Conservation (phyloP, 768 basidiomycete genomes). For the Macrolepiota dolichaula region DNA sequence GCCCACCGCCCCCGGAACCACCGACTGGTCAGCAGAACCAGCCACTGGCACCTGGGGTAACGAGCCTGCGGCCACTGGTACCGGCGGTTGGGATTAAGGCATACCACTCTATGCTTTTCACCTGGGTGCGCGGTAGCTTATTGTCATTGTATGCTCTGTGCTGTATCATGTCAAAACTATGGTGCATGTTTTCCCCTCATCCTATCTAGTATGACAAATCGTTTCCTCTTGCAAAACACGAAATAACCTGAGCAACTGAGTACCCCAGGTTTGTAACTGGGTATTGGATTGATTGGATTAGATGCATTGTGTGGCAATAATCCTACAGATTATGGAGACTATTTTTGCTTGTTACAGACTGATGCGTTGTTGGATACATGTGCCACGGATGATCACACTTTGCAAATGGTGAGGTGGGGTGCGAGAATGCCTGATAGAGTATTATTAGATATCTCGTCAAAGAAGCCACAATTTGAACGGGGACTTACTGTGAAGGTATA, state of each 20-base stretch:
- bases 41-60: conserved; percentile 40
- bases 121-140: conserved; percentile 15
- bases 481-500: conserved; percentile 59
- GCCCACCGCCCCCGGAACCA: conserved; percentile 37
- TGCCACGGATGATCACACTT: conserved; percentile 15
- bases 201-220: conserved; percentile 2
- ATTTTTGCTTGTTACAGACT: not conserved
- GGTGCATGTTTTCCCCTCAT: conserved; percentile 15
- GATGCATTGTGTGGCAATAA: not conserved
- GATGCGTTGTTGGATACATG: not conserved
- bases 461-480: not conserved
- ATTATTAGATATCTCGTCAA: not conserved
- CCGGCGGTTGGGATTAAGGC: conserved; percentile 36
- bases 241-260: not conserved
- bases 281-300: not conserved
- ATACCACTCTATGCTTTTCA: not conserved
- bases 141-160: conserved; percentile 13
- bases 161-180: conserved; percentile 25
- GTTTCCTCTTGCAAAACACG: conserved; percentile 3
- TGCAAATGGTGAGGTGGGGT: conserved; percentile 28
- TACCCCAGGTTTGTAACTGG: not conserved
- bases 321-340: not conserved
- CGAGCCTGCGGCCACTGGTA: conserved; percentile 27
- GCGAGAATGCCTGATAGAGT: conserved; percentile 24
- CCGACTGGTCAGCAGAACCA: conserved; percentile 91